These are phyloP conservation scores for Canavalia ensiformis DNA, from an alignment of 306 rosid species.

Conservation along the genomic window DNA sequence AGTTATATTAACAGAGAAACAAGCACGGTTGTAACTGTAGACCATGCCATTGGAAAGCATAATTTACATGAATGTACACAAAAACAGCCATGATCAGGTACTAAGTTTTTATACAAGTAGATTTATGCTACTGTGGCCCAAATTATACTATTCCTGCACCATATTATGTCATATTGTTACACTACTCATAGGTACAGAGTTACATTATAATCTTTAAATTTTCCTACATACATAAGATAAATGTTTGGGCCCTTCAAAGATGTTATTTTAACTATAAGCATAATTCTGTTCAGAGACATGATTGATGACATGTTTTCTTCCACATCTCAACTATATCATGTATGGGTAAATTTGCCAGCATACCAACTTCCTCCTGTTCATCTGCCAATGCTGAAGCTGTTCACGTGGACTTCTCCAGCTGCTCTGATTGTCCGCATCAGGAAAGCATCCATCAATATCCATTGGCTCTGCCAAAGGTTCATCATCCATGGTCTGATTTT, in stretches of 20 bases:
- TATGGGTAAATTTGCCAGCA: constrained; percentile 48
- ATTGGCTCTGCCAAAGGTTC: constrained; percentile 85
- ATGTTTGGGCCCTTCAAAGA: constrained; percentile 33
- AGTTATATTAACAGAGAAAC: constrained; percentile 36
- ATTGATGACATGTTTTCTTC: constrained; percentile 31
- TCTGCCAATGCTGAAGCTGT: constrained; percentile 98
- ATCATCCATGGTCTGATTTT: constrained; percentile 83
- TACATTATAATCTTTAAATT: not conserved
- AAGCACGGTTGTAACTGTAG: constrained; percentile 38
- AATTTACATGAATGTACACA: constrained; percentile 9
- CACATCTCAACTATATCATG: constrained; percentile 20
- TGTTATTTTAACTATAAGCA: constrained; percentile 19
- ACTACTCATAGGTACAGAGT: constrained; percentile 8
- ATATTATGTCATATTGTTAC: not conserved
- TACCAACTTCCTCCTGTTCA: constrained; percentile 99
- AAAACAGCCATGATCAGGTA: constrained; percentile 25
- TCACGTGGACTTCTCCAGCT: constrained; percentile 95
- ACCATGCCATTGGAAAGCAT: constrained; percentile 30
- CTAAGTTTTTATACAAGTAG: constrained; percentile 25
- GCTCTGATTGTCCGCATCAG: constrained; percentile 75
- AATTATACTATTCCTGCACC: constrained; percentile 34
- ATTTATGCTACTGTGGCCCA: constrained; percentile 27
- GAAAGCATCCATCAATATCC: constrained; percentile 69
- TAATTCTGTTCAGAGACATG: constrained; percentile 4
- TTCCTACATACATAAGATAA: constrained; percentile 10